phyloP scores from a whole-genome alignment of 106 monocot species.

The Dendrobium chrysotoxum region DNA sequence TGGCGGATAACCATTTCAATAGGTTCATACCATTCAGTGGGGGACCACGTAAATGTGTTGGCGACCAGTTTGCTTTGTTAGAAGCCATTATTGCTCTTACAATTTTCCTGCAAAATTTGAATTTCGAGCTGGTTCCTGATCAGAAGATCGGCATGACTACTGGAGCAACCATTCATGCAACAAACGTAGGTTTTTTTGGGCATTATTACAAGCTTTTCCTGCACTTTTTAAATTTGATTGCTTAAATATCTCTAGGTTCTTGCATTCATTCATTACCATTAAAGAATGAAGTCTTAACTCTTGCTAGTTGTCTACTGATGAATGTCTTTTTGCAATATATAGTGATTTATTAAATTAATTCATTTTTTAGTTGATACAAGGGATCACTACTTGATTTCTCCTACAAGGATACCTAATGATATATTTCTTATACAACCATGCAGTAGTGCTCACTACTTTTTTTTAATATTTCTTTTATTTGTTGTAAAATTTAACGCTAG shows the following conservation, averaged over 20 bases:
- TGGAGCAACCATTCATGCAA: slow-evolving; percentile 94
- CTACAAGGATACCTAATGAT: neutral
- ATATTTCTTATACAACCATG: neutral
- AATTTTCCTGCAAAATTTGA: slow-evolving; percentile 64
- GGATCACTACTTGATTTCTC: neutral
- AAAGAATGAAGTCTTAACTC: neutral
- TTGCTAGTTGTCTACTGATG: neutral
- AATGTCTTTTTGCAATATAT: neutral
- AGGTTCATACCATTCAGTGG: slow-evolving; percentile 98
- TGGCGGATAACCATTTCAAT: neutral
- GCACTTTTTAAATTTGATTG: neutral
- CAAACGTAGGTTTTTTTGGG: slow-evolving; percentile 54
- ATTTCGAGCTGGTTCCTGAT: slow-evolving; percentile 71
- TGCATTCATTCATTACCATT: neutral
- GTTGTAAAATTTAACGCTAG: too few relatives aligned
- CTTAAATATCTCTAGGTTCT: neutral
- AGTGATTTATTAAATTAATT: neutral
- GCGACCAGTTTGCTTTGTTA: slow-evolving; percentile 94
- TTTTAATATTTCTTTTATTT: neutral
- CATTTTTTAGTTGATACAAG: neutral
- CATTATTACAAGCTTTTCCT: neutral
- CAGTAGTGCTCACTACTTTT: neutral
- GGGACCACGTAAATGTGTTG: slow-evolving; percentile 94
- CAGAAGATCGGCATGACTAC: slow-evolving; percentile 99
- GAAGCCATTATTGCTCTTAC: slow-evolving; percentile 85